These are phyloP conservation scores for Hanseniaspora thailandica DNA, from an alignment of 805 yeast species.

Conservation along the genomic window DNA sequence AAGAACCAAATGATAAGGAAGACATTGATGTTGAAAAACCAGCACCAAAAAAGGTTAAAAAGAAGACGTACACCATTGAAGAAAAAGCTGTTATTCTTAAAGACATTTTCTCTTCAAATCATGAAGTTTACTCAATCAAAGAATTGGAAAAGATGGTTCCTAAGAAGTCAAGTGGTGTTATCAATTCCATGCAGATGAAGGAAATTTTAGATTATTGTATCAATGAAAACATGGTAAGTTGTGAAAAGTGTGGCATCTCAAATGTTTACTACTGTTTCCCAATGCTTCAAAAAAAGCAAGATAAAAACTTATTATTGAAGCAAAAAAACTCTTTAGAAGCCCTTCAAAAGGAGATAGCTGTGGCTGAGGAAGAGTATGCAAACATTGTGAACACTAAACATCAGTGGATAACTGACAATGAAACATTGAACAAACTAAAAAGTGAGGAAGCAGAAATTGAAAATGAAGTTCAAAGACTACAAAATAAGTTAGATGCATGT, in stretches of 20 bases:
- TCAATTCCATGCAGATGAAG: constrained; percentile 45
- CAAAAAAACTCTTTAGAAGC: neutral
- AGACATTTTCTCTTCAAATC: constrained; percentile 32
- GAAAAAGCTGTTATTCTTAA: constrained; percentile 32
- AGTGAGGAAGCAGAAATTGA: neutral
- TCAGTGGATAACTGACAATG: constrained; percentile 16
- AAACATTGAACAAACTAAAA: constrained; percentile 13
- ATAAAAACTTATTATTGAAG: constrained; percentile 10
- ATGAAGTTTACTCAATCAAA: constrained; percentile 37
- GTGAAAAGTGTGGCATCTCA: constrained; percentile 45
- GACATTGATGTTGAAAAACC: constrained; percentile 24
- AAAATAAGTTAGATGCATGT: neutral
- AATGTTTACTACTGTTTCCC: constrained; percentile 42
- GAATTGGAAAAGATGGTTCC: constrained; percentile 40
- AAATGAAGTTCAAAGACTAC: neutral
- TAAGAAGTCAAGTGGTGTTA: constrained; percentile 33
- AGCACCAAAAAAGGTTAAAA: constrained; percentile 29
- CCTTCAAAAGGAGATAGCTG: neutral
- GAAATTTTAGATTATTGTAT: constrained; percentile 36
- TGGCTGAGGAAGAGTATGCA: neutral
- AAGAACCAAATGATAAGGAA: neutral
- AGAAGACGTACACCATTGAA: constrained; percentile 28
- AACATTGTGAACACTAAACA: constrained; percentile 12
- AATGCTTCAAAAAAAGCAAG: constrained; percentile 16
- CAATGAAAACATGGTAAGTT: constrained; percentile 39